Conservation (phyloP, 192 early-diverging fungal species). For the Phlyctochytrium bullatum region DNA sequence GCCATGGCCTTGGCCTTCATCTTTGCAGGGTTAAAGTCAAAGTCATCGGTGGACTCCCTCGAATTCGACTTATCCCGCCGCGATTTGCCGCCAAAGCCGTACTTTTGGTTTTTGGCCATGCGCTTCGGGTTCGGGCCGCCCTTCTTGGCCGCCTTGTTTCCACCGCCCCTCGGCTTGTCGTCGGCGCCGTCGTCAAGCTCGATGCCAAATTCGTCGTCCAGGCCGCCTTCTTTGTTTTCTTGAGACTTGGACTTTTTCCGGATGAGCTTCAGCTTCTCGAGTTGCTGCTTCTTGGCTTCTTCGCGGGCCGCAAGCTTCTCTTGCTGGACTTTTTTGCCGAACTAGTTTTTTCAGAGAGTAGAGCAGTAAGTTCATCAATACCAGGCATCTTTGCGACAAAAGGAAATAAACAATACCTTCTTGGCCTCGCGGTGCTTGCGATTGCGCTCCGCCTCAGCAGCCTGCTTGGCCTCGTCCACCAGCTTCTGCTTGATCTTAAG, state of each 20-base stretch:
- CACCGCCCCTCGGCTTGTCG: conserved; percentile 23
- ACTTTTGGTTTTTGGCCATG: conserved; percentile 76
- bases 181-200: conserved; percentile 51
- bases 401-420: conserved; percentile 50
- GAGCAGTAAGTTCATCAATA: neutral
- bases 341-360: conserved; percentile 37
- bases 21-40: conserved; percentile 58
- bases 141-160: conserved; percentile 14
- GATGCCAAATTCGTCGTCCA: conserved; percentile 71
- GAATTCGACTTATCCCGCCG: conserved; percentile 76
- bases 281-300: conserved; percentile 77
- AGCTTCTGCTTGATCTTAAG: conserved; percentile 79
- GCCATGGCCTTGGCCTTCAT: conserved; percentile 35
- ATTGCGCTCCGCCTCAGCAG: conserved; percentile 80
- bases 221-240: conserved; percentile 28
- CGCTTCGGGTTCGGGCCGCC: conserved; percentile 48
- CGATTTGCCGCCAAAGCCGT: conserved; percentile 90
- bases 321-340: conserved; percentile 94
- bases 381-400: neutral
- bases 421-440: conserved; percentile 85
- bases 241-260: conserved; percentile 77
- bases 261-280: conserved; percentile 88
- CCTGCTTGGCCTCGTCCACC: conserved; percentile 75
- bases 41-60: conserved; percentile 68
- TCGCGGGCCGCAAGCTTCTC: conserved; percentile 88